phyloP scores from a whole-genome alignment of 495 filamentous ascomycete genomes.

The Penicillium angulare region DNA sequence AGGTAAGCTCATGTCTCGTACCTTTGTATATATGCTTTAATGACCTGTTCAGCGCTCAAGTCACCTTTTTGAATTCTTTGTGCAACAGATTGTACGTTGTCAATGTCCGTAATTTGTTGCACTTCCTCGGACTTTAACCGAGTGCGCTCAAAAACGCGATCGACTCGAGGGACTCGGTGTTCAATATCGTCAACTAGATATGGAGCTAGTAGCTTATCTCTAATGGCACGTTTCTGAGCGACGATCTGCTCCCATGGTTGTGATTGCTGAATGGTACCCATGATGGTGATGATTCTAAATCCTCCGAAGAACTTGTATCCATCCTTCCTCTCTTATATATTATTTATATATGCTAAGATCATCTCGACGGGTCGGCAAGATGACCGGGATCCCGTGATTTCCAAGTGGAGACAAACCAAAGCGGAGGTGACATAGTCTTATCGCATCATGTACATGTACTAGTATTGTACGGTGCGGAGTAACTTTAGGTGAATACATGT shows the following conservation, averaged over 20 bases:
- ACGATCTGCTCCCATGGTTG: conserved; percentile 34
- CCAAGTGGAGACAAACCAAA: conserved; percentile 2
- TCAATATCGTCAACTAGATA: conserved; percentile 33
- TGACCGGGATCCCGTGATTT: background rate
- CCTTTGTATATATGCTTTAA: conserved; percentile 50
- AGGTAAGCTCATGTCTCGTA: conserved; percentile 15
- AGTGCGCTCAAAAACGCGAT: conserved; percentile 24
- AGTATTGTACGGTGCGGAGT: no score
- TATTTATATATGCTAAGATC: background rate
- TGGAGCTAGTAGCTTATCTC: conserved; percentile 28
- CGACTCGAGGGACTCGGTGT: conserved; percentile 22
- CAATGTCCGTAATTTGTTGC: conserved; percentile 41
- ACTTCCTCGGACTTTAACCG: conserved; percentile 19
- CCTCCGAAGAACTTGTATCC: no score
- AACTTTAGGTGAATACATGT: no score
- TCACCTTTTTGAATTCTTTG: conserved; percentile 33
- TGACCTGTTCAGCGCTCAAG: conserved; percentile 42
- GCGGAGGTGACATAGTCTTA: conserved; percentile 1
- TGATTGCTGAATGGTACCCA: no score
- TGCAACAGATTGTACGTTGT: conserved; percentile 33
- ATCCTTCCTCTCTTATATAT: no score
- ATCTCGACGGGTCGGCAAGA: conserved; percentile 1
- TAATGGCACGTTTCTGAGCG: conserved; percentile 25
- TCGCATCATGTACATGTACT: no score
- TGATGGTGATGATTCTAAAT: background rate